These are phyloP conservation scores for Chlorociboria aeruginascens DNA, from an alignment of 495 filamentous ascomycete genomes.

Conservation along the genomic window DNA sequence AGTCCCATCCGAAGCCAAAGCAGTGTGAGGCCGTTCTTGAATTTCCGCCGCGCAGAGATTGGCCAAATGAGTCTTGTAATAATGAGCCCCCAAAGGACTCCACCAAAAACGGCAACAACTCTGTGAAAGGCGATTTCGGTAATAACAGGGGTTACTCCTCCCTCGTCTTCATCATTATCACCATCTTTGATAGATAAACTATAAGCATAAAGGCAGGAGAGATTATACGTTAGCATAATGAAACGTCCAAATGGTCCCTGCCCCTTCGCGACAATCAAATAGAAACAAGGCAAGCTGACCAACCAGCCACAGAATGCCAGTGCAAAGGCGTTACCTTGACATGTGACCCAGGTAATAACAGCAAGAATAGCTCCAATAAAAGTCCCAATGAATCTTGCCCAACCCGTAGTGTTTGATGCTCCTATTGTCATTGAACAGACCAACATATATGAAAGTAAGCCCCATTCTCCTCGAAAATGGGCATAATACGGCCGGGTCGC, in stretches of 20 bases:
- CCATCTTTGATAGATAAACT: conserved; percentile 63
- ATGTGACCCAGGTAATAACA: conserved; percentile 62
- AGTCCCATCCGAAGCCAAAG: conserved; percentile 91
- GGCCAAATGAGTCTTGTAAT: conserved; percentile 88
- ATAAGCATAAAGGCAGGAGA: conserved; percentile 93
- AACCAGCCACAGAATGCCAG: conserved; percentile 71
- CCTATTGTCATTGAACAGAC: conserved; percentile 97
- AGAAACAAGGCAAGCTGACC: conserved; percentile 72
- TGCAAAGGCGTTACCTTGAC: conserved; percentile 55
- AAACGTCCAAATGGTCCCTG: conserved; percentile 89
- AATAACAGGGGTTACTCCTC: conserved; percentile 73
- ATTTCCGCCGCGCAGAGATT: conserved; percentile 72
- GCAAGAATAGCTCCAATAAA: conserved; percentile 68
- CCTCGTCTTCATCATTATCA: conserved; percentile 74
- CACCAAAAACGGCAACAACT: conserved; percentile 74
- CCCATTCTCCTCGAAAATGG: conserved; percentile 95
- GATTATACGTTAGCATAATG: conserved; percentile 88
- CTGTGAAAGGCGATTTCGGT: conserved; percentile 83
- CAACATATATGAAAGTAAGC: conserved; percentile 91
- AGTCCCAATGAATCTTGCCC: conserved; percentile 78
- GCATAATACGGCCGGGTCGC: conserved; percentile 66
- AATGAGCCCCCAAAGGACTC: conserved; percentile 85
- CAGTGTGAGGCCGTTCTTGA: conserved; percentile 74
- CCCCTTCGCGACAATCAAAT: conserved; percentile 71
- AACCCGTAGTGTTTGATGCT: conserved; percentile 83